Percentiles rank a stretch among this genome's conserved stretches.
These are phyloP conservation scores for Wickerhamomyces bovis DNA, from an alignment of 805 yeast species.

Conservation along the genomic window DNA sequence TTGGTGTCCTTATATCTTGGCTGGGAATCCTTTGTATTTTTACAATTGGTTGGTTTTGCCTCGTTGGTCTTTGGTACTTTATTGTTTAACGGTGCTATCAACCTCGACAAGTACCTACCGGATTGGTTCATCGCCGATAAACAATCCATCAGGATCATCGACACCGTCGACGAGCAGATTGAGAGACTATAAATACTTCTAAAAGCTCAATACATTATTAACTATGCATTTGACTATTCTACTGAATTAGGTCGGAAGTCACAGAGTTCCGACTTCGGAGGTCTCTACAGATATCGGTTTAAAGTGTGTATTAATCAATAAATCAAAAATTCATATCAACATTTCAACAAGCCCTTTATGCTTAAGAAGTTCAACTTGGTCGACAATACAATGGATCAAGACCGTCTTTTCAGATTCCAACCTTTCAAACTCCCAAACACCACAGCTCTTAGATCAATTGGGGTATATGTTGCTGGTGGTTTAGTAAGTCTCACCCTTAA, in stretches of 20 bases:
- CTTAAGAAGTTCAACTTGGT: not conserved
- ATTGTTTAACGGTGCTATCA: slow-evolving; percentile 63
- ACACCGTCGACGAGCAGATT: slow-evolving; percentile 36
- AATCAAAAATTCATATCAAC: not conserved
- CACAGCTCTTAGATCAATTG: slow-evolving; percentile 59
- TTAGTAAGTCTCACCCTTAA: slow-evolving; percentile 21
- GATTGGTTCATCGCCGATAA: slow-evolving; percentile 32
- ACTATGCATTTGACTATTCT: not conserved
- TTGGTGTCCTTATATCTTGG: slow-evolving; percentile 59
- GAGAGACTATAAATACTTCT: slow-evolving; percentile 26
- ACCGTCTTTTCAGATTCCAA: slow-evolving; percentile 58
- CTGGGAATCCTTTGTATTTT: slow-evolving; percentile 63
- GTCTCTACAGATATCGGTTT: not conserved
- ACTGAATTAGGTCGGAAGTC: not conserved
- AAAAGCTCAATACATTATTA: too few relatives aligned
- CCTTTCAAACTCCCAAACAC: slow-evolving; percentile 66
- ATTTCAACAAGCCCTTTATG: too few relatives aligned
- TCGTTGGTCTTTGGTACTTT: slow-evolving; percentile 66
- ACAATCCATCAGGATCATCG: slow-evolving; percentile 23
- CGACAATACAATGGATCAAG: slow-evolving; percentile 28
- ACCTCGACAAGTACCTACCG: slow-evolving; percentile 49
- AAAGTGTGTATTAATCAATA: not conserved
- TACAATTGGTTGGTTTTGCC: slow-evolving; percentile 60
- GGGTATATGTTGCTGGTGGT: slow-evolving; percentile 74
- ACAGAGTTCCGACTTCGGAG: not conserved